phyloP scores from a whole-genome alignment of 108 stramenopile species.

The Nitzschia inconspicua region DNA sequence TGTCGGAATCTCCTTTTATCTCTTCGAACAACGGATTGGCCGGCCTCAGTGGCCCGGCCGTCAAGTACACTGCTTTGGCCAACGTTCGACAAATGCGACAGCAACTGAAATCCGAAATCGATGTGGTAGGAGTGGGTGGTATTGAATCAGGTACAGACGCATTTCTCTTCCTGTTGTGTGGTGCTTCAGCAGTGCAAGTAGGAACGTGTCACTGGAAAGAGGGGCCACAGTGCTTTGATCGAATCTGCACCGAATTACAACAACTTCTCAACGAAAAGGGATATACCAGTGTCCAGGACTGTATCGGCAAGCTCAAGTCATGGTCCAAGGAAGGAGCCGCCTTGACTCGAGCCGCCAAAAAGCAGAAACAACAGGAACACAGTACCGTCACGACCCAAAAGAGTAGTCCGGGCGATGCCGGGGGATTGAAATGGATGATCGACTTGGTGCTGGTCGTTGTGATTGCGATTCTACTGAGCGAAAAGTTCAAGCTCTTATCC shows the following conservation, averaged over 20 bases:
- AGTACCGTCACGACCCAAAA: not conserved
- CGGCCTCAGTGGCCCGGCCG: conserved; percentile 79
- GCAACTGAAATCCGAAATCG: conserved; percentile 65
- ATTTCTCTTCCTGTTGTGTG: conserved; percentile 82
- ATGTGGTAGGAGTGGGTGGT: conserved; percentile 90
- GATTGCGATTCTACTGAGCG: conserved; percentile 63
- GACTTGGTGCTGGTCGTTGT: conserved; percentile 46
- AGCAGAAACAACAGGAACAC: conserved; percentile 7
- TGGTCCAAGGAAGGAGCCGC: conserved; percentile 85
- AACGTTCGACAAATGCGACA: conserved; percentile 81
- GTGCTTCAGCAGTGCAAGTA: conserved; percentile 87
- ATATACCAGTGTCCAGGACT: conserved; percentile 60
- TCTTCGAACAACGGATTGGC: conserved; percentile 81
- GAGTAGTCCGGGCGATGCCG: not conserved
- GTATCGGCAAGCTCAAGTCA: conserved; percentile 75
- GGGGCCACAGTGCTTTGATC: conserved; percentile 89
- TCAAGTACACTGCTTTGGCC: conserved; percentile 86
- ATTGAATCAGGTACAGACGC: conserved; percentile 72
- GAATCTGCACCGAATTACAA: conserved; percentile 69
- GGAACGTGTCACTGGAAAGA: conserved; percentile 93
- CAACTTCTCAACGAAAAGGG: conserved; percentile 69
- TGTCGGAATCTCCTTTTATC: conserved; percentile 71
- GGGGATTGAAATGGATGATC: conserved; percentile 23
- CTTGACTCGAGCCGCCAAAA: conserved; percentile 48
- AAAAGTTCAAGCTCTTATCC: too few relatives aligned